Base-by-base conservation (phyloP, 2,329 filamentous ascomycete genomes). In the Fusarium haematococcum region DNA sequence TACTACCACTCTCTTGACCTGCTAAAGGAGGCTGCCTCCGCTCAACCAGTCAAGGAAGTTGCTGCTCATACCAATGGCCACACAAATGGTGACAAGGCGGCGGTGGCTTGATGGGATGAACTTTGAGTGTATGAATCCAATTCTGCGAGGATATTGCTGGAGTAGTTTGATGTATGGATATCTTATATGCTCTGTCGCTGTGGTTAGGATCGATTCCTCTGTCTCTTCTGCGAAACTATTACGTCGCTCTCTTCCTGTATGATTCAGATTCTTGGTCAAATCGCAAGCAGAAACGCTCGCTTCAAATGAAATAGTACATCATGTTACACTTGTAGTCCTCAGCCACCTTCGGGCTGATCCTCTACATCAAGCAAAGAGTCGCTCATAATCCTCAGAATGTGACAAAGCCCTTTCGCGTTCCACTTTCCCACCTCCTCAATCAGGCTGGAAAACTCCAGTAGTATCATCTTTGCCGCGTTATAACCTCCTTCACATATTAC, bases 1-100 rank as follows among this genome's bases (percentile, higher is more conserved):
- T 71, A 70, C 43, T 70, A 70, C 9, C 68, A 70, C 3, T 35
- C 37, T 0, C n/a, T 70, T 30, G n/a, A 59, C 2, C 11, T 70
- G 37, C 30, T 5, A 1, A 61, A 20, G 32, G 33, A 13, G 14
- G 20, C 16, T 18, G 7, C 23, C 13, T 27, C 20, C 37, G 8
- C 25, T 13, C n/a, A 56, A 2, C 8, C 56, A 10, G 20, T n/a
- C 56, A 52, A 52, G 18, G 48, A 52, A 16, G 10, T 30, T 30
- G 2, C 18, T 30, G 10, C 16, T n/a, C 48, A 52, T 52, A 13
- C 48, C 11, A 52, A 52, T 25, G 48, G 48, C 10, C 48, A 52
- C 3, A 16, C n/a, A 18, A 59, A 35, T 41, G 35, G 20, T 10
- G 18, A n/a, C 18, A 59, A 59, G 20, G 16, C 20, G 18, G 16